A percentile compares a stretch with the other conserved stretches of the same genome.
These are phyloP conservation scores for Solanum raphanifolium DNA, from an alignment of 257 asterid genomes.

Conservation along the genomic window DNA sequence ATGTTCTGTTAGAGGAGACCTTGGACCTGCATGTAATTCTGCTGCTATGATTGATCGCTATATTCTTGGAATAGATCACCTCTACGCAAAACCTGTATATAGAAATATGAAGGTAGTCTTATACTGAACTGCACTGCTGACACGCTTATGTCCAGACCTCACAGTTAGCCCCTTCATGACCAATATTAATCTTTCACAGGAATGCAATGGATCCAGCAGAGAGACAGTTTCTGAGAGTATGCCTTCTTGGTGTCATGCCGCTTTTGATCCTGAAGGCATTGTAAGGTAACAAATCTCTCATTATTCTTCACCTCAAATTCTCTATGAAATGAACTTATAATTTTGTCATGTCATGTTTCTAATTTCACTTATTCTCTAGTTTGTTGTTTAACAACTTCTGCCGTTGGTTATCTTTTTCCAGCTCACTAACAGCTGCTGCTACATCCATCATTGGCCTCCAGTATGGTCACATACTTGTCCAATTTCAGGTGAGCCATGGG, in stretches of 20 bases:
- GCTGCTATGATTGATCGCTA: conserved; percentile 80
- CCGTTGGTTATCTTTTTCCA: conserved; percentile 10
- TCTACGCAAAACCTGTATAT: conserved; percentile 63
- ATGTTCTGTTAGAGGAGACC: conserved; percentile 78
- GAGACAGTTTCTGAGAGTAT: conserved; percentile 29
- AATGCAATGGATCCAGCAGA: conserved; percentile 40
- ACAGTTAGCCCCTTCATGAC: background rate
- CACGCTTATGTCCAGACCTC: background rate
- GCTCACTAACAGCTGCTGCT: conserved; percentile 73
- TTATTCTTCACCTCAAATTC: background rate
- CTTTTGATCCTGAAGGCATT: conserved; percentile 93
- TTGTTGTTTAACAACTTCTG: background rate
- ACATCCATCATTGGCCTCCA: conserved; percentile 80
- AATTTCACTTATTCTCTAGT: background rate
- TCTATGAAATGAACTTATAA: conserved; percentile 12
- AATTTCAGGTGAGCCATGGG: conserved; percentile 37
- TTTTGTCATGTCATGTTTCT: conserved; percentile 62
- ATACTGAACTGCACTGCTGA: background rate
- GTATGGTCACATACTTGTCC: conserved; percentile 66
- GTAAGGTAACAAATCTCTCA: conserved; percentile 42
- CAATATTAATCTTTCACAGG: conserved; percentile 26
- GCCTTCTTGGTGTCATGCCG: conserved; percentile 79
- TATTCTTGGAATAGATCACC: conserved; percentile 63
- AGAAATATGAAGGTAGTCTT: conserved; percentile 59
- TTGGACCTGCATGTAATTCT: conserved; percentile 81